phyloP scores from a whole-genome alignment of 2,329 filamentous ascomycete genomes.

The Phoma sp. region DNA sequence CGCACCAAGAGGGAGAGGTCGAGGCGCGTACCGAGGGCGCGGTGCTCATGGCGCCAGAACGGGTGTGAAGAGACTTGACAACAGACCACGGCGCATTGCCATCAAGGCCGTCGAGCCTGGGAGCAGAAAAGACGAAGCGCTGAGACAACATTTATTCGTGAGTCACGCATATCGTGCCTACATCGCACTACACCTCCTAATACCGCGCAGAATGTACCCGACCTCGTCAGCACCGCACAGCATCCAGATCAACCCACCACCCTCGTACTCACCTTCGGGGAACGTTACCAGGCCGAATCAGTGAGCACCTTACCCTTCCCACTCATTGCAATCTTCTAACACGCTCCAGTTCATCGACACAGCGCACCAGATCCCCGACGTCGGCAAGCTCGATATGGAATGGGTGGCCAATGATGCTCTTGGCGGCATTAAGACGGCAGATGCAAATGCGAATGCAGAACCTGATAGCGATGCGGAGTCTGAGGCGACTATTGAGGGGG shows the following conservation, averaged over 20 bases:
- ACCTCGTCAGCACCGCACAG: slow-evolving; percentile 46
- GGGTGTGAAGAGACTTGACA: slow-evolving; percentile 72
- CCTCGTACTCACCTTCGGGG: slow-evolving; percentile 51
- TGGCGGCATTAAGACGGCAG: slow-evolving; percentile 18
- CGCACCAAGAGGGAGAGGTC: slow-evolving; percentile 49
- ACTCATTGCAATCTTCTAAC: slow-evolving; percentile 1
- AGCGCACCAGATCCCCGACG: slow-evolving; percentile 64
- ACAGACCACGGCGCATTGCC: slow-evolving; percentile 72
- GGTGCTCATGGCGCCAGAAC: slow-evolving; percentile 42
- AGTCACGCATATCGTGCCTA: neutral
- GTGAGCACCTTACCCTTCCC: slow-evolving; percentile 23
- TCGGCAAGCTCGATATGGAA: slow-evolving; percentile 68
- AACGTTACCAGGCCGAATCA: slow-evolving; percentile 69
- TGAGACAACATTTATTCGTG: slow-evolving; percentile 72
- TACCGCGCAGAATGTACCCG: slow-evolving; percentile 29
- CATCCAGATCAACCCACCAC: slow-evolving; percentile 49
- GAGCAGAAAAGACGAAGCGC: slow-evolving; percentile 66
- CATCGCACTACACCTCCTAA: slow-evolving; percentile 1
- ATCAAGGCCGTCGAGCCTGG: slow-evolving; percentile 70
- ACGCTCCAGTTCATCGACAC: slow-evolving; percentile 57
- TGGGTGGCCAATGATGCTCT: slow-evolving; percentile 61
- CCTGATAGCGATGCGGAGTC: slow-evolving; percentile 18
- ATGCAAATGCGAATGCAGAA: neutral
- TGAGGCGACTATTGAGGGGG: slow-evolving; percentile 21
- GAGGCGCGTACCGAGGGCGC: slow-evolving; percentile 54